phyloP scores from a whole-genome alignment of 768 basidiomycete genomes.

The Cubamyces lactineus region DNA sequence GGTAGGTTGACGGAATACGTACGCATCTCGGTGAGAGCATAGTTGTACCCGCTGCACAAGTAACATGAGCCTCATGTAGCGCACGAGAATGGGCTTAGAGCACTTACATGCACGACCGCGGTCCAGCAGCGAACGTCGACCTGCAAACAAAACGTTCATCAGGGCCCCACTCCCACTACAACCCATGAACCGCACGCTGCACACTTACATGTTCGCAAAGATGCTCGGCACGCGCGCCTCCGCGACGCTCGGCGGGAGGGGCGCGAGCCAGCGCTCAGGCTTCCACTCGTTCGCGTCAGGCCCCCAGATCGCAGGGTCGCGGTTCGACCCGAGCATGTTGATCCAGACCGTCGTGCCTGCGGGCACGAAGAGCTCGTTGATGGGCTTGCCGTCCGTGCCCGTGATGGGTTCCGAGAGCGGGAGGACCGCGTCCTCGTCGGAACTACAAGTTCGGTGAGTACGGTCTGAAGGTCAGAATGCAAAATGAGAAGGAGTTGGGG shows the following conservation, averaged over 20 bases:
- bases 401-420: slow-evolving; percentile 19
- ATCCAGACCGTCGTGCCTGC: slow-evolving; percentile 24
- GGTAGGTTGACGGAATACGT: too few relatives aligned
- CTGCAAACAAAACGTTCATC: background rate
- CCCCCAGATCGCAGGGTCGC: slow-evolving; percentile 27
- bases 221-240: slow-evolving; percentile 15
- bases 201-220: slow-evolving; percentile 15
- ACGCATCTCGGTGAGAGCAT: too few relatives aligned
- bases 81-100: too few relatives aligned
- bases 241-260: slow-evolving; percentile 12
- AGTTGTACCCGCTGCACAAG: too few relatives aligned
- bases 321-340: slow-evolving; percentile 28
- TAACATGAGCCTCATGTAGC: too few relatives aligned
- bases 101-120: slow-evolving; percentile 13
- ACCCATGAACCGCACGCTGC: too few relatives aligned
- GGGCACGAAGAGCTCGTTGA: slow-evolving; percentile 19
- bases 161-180: too few relatives aligned
- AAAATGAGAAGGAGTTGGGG: too few relatives aligned
- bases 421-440: slow-evolving; percentile 7
- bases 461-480: too few relatives aligned
- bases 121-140: slow-evolving; percentile 14
- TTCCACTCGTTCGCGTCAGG: slow-evolving; percentile 28
- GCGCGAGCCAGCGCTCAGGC: slow-evolving; percentile 26
- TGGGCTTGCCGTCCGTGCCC: slow-evolving; percentile 9
- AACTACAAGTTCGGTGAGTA: too few relatives aligned